Evolutionary conservation across 352 stramenopile genomes (phyloP).

Genomic region (Globisporangium solare): DNA sequence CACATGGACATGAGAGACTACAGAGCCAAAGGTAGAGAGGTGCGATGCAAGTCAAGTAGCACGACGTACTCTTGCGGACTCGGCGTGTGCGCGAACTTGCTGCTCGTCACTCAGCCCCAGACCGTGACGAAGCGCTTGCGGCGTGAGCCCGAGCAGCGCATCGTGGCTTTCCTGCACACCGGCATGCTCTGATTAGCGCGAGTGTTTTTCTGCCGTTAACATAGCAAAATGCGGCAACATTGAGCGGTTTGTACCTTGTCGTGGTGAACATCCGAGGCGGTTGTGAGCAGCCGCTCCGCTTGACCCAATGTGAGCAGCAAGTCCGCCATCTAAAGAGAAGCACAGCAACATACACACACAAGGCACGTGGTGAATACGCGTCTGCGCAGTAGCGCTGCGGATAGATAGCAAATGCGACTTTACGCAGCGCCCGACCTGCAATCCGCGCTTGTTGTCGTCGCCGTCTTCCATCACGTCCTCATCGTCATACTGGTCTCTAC

Average conservation of each 20-base stretch:
- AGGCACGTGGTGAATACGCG: background rate
- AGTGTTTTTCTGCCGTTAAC: background rate
- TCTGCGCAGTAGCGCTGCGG: no score
- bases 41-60: background rate
- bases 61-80: slow-evolving; percentile 22
- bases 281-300: slow-evolving; percentile 23
- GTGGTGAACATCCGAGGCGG: background rate
- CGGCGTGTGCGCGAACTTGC: slow-evolving; percentile 10
- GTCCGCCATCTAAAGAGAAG: slow-evolving; percentile 15
- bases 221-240: background rate
- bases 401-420: no score
- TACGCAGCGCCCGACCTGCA: slow-evolving; percentile 5
- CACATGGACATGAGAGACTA: background rate
- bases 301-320: slow-evolving; percentile 28
- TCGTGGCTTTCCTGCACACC: background rate
- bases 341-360: background rate
- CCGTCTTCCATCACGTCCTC: slow-evolving; percentile 1
- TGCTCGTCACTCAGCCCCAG: slow-evolving; percentile 19
- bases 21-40: no score
- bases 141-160: slow-evolving; percentile 22
- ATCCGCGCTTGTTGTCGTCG: slow-evolving; percentile 8
- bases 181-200: no score
- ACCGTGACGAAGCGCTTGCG: slow-evolving; percentile 13
- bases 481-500: slow-evolving; percentile 3
- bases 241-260: background rate